These are phyloP conservation scores for Penicillium sp. DNA, from an alignment of 2,329 filamentous ascomycete genomes.

Conservation along the genomic window DNA sequence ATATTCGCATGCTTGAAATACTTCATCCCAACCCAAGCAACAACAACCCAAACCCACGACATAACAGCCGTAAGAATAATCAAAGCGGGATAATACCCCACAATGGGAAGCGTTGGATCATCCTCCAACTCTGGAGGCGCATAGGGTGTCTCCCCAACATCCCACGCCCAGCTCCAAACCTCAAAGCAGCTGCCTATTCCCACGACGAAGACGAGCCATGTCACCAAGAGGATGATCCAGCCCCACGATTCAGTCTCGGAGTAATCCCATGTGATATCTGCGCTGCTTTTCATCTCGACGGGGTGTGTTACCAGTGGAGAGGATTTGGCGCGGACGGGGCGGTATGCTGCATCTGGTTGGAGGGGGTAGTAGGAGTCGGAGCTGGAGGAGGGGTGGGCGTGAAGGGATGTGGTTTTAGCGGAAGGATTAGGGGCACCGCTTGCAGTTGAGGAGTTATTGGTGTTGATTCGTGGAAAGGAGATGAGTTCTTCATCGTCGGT, in stretches of 20 bases:
- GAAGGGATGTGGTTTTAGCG: constrained; percentile 23
- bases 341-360: constrained; percentile 37
- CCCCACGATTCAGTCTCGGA: constrained; percentile 97
- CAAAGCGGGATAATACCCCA: constrained; percentile 93
- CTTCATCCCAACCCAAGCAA: constrained; percentile 99
- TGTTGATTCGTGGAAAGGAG: constrained; percentile 59
- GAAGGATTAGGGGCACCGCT: constrained; percentile 13
- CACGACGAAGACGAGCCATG: constrained; percentile 93
- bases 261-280: constrained; percentile 71
- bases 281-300: constrained; percentile 38
- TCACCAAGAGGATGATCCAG: constrained; percentile 86
- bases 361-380: constrained; percentile 65
- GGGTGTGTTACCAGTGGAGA: constrained; percentile 39
- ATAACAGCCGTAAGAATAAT: constrained; percentile 93
- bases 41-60: constrained; percentile 98
- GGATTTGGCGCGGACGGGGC: constrained; percentile 34
- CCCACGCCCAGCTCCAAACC: constrained; percentile 99
- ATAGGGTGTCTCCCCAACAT: constrained; percentile 93
- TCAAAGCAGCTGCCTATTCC: constrained; percentile 95
- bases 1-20: constrained; percentile 98
- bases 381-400: constrained; percentile 53
- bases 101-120: constrained; percentile 89
- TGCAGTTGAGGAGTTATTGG: constrained; percentile 17
- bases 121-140: constrained; percentile 94
- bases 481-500: constrained; percentile 82